Evolutionary conservation across 2,329 filamentous ascomycete species (phyloP), one percentile per base, ranked within the genome.

Genomic region (Fusarium lyarnte): DNA sequence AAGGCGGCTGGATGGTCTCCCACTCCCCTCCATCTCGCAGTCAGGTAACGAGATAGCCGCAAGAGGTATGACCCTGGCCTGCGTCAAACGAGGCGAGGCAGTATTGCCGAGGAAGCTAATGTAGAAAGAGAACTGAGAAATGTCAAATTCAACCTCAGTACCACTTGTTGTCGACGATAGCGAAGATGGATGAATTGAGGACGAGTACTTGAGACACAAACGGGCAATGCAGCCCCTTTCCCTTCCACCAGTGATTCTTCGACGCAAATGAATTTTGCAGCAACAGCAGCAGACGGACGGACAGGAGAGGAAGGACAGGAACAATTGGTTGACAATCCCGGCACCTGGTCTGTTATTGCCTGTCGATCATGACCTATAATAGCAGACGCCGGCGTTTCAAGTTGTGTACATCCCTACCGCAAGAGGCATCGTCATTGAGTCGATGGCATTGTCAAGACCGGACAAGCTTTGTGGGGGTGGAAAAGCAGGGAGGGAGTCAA

Each of bases 401-500:
- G 78, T 63, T 42, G 36, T 23, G 77, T 71, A 38, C 47, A 81
- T 81, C 79, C 75, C 74, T 80, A 66, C 80, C 73, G 27, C 35
- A 77, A 73, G 64, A 58, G 69, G 78, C 19, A 77, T 69, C 58
- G 65, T 70, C 62, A 66, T 75, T 51, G 51, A 65, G 58, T 63
- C 68, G 76, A 71, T 70, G 68, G 69, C 72, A 76, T 78, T 81
- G 79, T 81, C 79, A 80, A 80, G 79, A 78, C 78, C 42, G 75
- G 80, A 82, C 79, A 82, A 81, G 80, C 80, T 82, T 82, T 81
- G 77, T 78, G 75, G 78, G 74, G 75, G 70, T 69, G 70, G 66
- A 54, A 66, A 55, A 42, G 67, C 16, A 63, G 58, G 47, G 63
- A 35, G 36, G 42, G 63, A 35, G 27, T 23, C n/a, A 33, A 68